phyloP scores from a whole-genome alignment of 139 green algal genomes.

The Volvox africanus region DNA sequence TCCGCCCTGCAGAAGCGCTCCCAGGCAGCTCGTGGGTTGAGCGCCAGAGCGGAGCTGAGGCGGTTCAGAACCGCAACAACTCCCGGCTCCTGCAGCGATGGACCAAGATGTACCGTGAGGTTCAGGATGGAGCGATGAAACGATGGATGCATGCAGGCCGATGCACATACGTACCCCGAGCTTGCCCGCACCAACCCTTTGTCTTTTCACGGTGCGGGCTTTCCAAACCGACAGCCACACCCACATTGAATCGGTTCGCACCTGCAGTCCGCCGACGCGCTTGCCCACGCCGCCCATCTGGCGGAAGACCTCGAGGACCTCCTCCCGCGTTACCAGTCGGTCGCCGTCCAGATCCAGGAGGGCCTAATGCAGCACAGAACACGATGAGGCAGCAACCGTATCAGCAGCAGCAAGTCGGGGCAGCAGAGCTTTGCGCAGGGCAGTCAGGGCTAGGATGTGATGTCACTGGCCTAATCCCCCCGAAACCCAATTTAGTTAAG shows the following conservation, averaged over 20 bases:
- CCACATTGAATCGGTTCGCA: background rate
- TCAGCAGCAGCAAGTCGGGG: no score
- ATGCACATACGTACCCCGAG: no score
- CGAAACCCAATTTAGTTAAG: no score
- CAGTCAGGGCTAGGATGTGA: no score
- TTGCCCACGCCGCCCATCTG: constrained; percentile 33
- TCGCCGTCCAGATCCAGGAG: constrained; percentile 60
- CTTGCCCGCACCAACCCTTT: no score
- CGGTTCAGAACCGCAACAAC: constrained; percentile 39
- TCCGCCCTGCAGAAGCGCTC: constrained; percentile 42
- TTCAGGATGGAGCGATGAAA: no score
- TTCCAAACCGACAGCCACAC: background rate
- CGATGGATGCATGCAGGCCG: no score
- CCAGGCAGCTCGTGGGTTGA: constrained; percentile 26
- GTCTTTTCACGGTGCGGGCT: no score
- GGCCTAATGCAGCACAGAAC: constrained; percentile 10
- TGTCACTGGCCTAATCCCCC: no score
- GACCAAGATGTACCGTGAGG: background rate
- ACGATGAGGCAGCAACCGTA: no score
- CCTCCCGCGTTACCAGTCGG: constrained; percentile 35
- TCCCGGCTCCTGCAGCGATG: background rate
- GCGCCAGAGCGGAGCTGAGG: background rate
- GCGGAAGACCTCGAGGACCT: constrained; percentile 55
- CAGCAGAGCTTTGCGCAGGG: no score
- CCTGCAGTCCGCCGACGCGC: constrained; percentile 14